Conservation (phyloP, 2,329 filamentous ascomycete species). For the Colletotrichum navitas region DNA sequence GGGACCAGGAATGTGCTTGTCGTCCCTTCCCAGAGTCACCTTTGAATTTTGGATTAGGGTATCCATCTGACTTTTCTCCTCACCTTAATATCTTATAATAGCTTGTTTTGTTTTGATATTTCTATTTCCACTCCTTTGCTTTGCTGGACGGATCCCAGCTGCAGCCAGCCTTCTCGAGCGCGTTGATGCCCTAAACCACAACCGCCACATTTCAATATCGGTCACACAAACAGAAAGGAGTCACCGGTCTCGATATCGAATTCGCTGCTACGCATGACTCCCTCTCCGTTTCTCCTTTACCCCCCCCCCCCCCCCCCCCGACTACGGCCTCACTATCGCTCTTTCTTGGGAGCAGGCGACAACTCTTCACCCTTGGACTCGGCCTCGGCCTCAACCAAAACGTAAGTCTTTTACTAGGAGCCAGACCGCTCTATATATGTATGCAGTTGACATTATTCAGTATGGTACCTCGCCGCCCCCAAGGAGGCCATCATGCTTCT, state of each 20-base stretch:
- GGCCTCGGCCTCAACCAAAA: not conserved
- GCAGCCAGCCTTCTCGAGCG: not conserved
- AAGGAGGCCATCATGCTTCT: not conserved
- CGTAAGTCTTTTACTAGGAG: not conserved
- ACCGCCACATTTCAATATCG: not conserved
- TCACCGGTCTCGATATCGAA: too few relatives aligned
- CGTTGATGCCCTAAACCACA: not conserved
- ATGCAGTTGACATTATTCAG: not conserved
- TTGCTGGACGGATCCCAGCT: not conserved
- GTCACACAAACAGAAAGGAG: not conserved
- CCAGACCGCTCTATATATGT: not conserved
- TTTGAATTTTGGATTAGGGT: not conserved
- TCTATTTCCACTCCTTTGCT: not conserved
- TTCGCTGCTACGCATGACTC: too few relatives aligned
- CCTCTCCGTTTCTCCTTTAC: not conserved
- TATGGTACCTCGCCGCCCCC: slow-evolving; percentile 2
- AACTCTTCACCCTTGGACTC: not conserved
- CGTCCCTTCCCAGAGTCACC: not conserved
- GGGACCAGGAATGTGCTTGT: not conserved
- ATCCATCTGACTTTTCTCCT: not conserved
- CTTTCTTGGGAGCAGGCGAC: not conserved
- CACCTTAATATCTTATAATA: not conserved
- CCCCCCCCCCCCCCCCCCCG: too few relatives aligned
- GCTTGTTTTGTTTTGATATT: not conserved
- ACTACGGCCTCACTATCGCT: not conserved